Evolutionary conservation across 345 rosid genomes (phyloP).

Genomic region (Passiflora organensis): DNA sequence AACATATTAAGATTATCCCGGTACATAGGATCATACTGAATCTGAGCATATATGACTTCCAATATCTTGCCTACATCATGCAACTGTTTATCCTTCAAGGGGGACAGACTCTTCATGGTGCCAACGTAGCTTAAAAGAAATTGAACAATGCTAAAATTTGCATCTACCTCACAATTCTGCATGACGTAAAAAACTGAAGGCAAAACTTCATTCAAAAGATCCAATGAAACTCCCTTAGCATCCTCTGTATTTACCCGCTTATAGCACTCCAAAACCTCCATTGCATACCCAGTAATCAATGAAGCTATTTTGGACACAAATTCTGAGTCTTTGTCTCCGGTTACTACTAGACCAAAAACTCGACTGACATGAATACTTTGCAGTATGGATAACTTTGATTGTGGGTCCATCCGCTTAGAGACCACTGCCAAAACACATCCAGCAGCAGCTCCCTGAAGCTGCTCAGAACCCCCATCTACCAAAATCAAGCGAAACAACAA

Average conservation of each 20-base stretch:
- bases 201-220: conserved; percentile 77
- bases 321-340: conserved; percentile 60
- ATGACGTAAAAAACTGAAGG: conserved; percentile 73
- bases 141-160: conserved; percentile 59
- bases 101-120: conserved; percentile 66
- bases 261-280: conserved; percentile 78
- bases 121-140: conserved; percentile 76
- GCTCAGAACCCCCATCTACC: conserved; percentile 54
- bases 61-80: conserved; percentile 64
- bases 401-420: conserved; percentile 86
- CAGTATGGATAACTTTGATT: conserved; percentile 60
- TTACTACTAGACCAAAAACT: conserved; percentile 56
- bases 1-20: conserved; percentile 60
- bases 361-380: conserved; percentile 59
- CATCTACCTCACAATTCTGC: conserved; percentile 68
- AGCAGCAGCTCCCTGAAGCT: conserved; percentile 77
- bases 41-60: conserved; percentile 73
- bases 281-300: conserved; percentile 76
- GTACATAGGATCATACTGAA: conserved; percentile 64
- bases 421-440: conserved; percentile 80
- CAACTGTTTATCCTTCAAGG: conserved; percentile 66
- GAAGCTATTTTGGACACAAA: conserved; percentile 53
- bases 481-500: conserved; percentile 70
- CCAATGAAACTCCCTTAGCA: conserved; percentile 45
- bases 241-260: conserved; percentile 61